These are phyloP conservation scores for Poteriospumella lacustris DNA, from an alignment of 108 stramenopile species.

Conservation along the genomic window DNA sequence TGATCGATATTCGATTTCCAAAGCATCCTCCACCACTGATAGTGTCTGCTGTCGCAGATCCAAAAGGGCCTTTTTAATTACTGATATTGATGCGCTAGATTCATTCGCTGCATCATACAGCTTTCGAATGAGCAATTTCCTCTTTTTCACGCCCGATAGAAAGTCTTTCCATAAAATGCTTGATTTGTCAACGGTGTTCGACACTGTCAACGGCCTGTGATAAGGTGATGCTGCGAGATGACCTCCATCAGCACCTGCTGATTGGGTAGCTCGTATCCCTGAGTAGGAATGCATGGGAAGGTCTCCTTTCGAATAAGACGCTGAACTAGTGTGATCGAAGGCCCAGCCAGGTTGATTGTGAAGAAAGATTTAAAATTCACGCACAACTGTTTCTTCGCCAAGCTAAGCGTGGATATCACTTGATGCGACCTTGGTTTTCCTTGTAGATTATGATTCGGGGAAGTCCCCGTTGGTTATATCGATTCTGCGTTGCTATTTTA, in stretches of 20 bases:
- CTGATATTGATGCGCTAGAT: neutral
- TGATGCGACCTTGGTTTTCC: too few relatives aligned
- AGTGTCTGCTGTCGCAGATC: constrained; percentile 15
- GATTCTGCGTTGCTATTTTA: too few relatives aligned
- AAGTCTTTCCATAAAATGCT: constrained; percentile 26
- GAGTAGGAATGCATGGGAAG: too few relatives aligned
- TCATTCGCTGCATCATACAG: neutral
- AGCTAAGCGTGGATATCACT: too few relatives aligned
- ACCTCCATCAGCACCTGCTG: neutral
- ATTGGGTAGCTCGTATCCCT: too few relatives aligned
- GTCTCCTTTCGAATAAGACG: too few relatives aligned
- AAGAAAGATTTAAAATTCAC: too few relatives aligned
- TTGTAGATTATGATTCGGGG: too few relatives aligned
- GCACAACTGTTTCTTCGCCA: too few relatives aligned
- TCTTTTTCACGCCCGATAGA: neutral
- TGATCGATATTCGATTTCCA: constrained; percentile 22
- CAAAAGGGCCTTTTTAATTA: neutral
- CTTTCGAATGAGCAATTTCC: neutral
- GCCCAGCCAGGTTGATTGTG: too few relatives aligned
- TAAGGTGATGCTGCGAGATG: neutral
- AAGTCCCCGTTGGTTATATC: too few relatives aligned
- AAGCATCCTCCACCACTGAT: constrained; percentile 1
- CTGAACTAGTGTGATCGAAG: too few relatives aligned
- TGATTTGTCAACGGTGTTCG: constrained; percentile 3
- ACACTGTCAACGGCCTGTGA: neutral